Evolutionary conservation across 495 filamentous ascomycete species (phyloP).

Genomic region (Hyaloscypha variabilis): DNA sequence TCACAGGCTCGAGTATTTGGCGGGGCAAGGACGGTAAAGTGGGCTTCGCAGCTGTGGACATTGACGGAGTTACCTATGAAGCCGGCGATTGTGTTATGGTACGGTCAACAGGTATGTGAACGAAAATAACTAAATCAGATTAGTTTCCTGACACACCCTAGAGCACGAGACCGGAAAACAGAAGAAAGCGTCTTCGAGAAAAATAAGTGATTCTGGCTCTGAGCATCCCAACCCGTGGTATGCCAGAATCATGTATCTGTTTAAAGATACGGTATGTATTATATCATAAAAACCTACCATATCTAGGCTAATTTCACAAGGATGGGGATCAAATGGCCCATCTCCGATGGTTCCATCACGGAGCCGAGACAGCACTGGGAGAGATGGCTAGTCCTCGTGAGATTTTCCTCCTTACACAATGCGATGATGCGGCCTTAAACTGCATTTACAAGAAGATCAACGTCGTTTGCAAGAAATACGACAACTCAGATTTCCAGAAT

Average conservation of each 20-base stretch:
- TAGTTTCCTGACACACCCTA: background rate
- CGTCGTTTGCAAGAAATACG: background rate
- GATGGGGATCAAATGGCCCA: constrained; percentile 7
- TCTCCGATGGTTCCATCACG: constrained; percentile 19
- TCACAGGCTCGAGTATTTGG: background rate
- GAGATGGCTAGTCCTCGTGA: constrained; percentile 19
- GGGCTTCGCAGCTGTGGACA: background rate
- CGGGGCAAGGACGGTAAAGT: background rate
- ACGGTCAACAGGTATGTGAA: background rate
- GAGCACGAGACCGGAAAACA: background rate
- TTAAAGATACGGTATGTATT: constrained; percentile 5
- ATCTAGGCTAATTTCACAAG: no score
- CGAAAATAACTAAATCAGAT: no score
- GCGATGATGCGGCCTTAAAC: constrained; percentile 1
- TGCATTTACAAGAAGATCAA: constrained; percentile 11
- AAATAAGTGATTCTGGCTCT: background rate
- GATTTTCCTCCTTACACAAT: constrained; percentile 11
- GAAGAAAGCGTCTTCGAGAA: background rate
- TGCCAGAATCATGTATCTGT: constrained; percentile 15
- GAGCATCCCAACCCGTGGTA: background rate
- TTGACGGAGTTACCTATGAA: constrained; percentile 2
- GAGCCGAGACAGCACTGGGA: constrained; percentile 5
- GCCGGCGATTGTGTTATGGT: constrained; percentile 15
- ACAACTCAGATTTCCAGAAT: background rate
- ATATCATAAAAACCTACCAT: no score